phyloP scores from a whole-genome alignment of 257 asterid genomes.

The Ligustrum vulgare region DNA sequence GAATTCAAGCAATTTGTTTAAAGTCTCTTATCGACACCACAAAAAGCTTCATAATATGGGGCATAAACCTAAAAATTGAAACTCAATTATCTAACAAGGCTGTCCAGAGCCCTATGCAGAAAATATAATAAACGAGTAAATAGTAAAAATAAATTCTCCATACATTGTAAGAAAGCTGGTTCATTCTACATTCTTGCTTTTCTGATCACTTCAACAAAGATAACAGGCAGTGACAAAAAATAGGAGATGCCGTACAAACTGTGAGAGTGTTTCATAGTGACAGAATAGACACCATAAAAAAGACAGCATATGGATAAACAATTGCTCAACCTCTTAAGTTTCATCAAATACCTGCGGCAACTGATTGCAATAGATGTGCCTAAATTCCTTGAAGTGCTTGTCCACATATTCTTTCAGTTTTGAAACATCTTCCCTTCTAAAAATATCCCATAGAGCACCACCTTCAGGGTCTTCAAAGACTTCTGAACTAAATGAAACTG shows the following conservation, averaged over 20 bases:
- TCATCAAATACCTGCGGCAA: constrained; percentile 52
- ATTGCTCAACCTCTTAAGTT: constrained; percentile 5
- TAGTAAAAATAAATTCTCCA: neutral
- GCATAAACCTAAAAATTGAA: neutral
- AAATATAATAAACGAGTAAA: neutral
- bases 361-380: constrained; percentile 50
- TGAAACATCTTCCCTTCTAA: constrained; percentile 82
- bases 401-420: constrained; percentile 58
- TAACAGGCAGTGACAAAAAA: neutral
- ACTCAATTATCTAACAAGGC: neutral
- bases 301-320: constrained; percentile 8
- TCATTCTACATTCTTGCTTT: neutral
- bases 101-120: neutral
- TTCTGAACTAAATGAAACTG: constrained; percentile 28
- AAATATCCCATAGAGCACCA: constrained; percentile 96
- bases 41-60: neutral
- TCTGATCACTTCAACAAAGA: neutral
- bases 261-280: neutral
- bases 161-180: neutral
- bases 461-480: constrained; percentile 43
- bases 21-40: neutral
- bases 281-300: constrained; percentile 1
- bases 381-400: constrained; percentile 57
- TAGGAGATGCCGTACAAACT: neutral
- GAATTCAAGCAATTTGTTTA: neutral